Base-by-base conservation (phyloP, 192 early-diverging fungal species). In the Mortierella alpina region DNA sequence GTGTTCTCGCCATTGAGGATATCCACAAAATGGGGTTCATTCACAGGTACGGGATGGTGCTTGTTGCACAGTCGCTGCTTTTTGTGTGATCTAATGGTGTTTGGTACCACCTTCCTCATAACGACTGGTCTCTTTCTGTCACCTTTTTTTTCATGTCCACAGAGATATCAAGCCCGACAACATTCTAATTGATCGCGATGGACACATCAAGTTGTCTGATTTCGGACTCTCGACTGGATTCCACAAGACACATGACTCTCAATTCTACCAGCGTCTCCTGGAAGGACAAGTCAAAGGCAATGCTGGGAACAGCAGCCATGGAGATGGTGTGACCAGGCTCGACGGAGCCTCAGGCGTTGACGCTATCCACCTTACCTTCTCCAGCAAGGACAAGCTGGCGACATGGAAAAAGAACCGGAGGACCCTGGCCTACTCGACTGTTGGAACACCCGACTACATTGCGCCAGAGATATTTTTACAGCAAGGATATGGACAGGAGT, bases 181-280 rank as follows among this genome's bases (percentile, higher is more conserved):
- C 75, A 93, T 96, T 56, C 85, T 99, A 53, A 96, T 99, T 69
- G 98, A 98, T 84, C 92, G 93, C 68, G 93, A 96, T 78, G 98
- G 98, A n/a, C 98, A 99, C 79, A 91, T 99, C 55, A 99, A 99
- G 86, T 86, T 99, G 11, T 97, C 96, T 11, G 98, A 99, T 83
- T 99, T 99, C 90, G 98, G 98, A n/a, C 89, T 99, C 13, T 97
- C 97, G 7, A 99, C 98, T 4, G 98, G 98, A 0, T 99, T 99
- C 85, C 97, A 99, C 86, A 96, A 96, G 86, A 98, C 97, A 23
- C 98, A 99, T 74, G 97, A 99, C 84, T 98, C 97, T 42, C 88
- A 92, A 45, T 99, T 96, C 82, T 99, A 99, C 75, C 92, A 94
- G 73, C 85, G 90, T 20, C 82, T 96, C 59, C 74, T 94, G 63